phyloP scores from a whole-genome alignment of 164 flowering plant genomes.

The Sextonia rubra region DNA sequence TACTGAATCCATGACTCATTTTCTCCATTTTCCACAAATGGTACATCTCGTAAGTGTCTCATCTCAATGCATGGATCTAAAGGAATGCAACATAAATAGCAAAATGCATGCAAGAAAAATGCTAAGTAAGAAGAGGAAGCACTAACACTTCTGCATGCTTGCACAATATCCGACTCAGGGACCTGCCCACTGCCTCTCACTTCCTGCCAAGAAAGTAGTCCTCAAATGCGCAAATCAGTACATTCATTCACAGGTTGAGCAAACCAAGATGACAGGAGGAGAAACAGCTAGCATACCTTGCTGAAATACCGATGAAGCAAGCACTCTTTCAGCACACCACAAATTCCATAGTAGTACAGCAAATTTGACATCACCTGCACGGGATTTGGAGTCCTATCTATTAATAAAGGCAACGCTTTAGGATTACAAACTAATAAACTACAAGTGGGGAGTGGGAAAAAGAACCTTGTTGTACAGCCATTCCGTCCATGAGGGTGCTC shows the following conservation, averaged over 20 bases:
- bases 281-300: slow-evolving; percentile 42
- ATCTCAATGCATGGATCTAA: no score
- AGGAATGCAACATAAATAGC: not conserved
- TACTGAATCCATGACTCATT: no score
- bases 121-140: not conserved
- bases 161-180: slow-evolving; percentile 76
- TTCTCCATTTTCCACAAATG: no score
- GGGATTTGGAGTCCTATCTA: not conserved
- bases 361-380: slow-evolving; percentile 78
- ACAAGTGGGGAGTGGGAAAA: not conserved
- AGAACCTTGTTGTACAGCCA: slow-evolving; percentile 68
- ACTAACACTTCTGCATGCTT: slow-evolving; percentile 81
- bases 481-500: slow-evolving; percentile 70
- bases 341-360: slow-evolving; percentile 84
- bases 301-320: slow-evolving; percentile 83
- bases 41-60: no score
- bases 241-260: not conserved
- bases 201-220: slow-evolving; percentile 42
- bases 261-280: not conserved
- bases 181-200: slow-evolving; percentile 59
- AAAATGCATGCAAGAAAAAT: not conserved
- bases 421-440: not conserved
- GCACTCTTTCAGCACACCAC: slow-evolving; percentile 67
- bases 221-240: not conserved
- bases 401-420: not conserved